A percentile compares a stretch with the other conserved stretches of the same genome.
phyloP scores from a whole-genome alignment of 371 early-diverging fungal species.

The Actinomortierella ambigua region DNA sequence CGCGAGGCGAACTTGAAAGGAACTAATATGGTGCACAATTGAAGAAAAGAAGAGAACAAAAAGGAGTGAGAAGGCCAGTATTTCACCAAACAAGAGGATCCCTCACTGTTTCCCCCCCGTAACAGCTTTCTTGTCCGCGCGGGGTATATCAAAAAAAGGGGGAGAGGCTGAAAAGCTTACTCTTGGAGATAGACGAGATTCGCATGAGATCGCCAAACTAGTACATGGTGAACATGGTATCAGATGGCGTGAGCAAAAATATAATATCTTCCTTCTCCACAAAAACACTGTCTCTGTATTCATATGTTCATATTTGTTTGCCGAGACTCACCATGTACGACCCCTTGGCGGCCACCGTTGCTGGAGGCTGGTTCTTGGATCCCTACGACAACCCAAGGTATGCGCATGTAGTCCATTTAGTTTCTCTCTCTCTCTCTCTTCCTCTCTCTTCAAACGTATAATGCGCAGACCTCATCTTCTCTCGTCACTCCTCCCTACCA shows the following conservation, averaged over 20 bases:
- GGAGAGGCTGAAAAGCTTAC: too few species aligned
- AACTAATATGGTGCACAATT: slow-evolving; percentile 23
- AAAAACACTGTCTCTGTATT: too few species aligned
- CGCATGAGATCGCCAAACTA: slow-evolving; percentile 27
- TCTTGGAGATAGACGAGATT: slow-evolving; percentile 14
- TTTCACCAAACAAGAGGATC: too few species aligned
- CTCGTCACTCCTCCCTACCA: slow-evolving; percentile 20
- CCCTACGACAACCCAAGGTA: slow-evolving; percentile 14
- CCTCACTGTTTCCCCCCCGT: too few species aligned
- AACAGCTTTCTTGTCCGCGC: too few species aligned
- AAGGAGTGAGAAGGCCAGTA: too few species aligned
- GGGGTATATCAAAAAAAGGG: too few species aligned
- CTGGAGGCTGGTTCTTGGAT: slow-evolving; percentile 28
- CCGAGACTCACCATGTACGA: slow-evolving; percentile 25
- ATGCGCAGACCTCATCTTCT: neutral
- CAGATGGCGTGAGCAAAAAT: too few species aligned
- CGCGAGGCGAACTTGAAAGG: slow-evolving; percentile 45
- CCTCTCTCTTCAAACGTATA: neutral
- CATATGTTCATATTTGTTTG: too few species aligned
- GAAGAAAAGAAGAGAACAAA: neutral
- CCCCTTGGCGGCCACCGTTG: slow-evolving; percentile 29
- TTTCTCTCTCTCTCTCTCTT: neutral
- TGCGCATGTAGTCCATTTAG: neutral
- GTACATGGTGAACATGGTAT: too few species aligned
- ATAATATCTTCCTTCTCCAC: too few species aligned